Percentiles rank a stretch among this genome's conserved stretches.
phyloP scores from a whole-genome alignment of 2,329 filamentous ascomycete species.

The Lachnellula hyalina region DNA sequence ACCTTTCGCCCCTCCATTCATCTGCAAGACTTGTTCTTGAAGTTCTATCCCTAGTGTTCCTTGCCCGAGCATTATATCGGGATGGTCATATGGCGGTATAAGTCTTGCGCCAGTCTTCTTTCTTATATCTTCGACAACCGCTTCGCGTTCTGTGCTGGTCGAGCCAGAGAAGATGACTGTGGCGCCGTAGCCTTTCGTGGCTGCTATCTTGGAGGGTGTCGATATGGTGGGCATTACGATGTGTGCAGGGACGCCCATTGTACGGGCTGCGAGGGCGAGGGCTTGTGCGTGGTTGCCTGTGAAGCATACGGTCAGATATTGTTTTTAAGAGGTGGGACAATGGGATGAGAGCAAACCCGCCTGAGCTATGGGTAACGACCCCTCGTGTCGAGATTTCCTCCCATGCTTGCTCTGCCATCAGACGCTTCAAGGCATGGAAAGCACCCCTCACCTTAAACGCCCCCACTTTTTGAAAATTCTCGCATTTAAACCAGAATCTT shows the following conservation, averaged over 20 bases:
- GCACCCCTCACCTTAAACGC: constrained; percentile 91
- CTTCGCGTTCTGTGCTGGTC: constrained; percentile 76
- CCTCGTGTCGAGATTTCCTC: constrained; percentile 52
- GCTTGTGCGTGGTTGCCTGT: constrained; percentile 93
- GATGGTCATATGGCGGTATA: constrained; percentile 88
- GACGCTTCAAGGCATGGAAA: constrained; percentile 73
- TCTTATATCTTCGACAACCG: constrained; percentile 64
- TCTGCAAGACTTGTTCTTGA: constrained; percentile 61
- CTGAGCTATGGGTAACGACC: constrained; percentile 85
- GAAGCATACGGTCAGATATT: background rate
- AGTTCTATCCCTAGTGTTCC: constrained; percentile 86
- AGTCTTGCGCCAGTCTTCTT: constrained; percentile 68
- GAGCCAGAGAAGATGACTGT: constrained; percentile 75
- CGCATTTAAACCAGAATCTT: constrained; percentile 88
- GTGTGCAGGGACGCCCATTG: constrained; percentile 69
- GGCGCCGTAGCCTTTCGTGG: constrained; percentile 72
- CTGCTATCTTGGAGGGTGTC: constrained; percentile 80
- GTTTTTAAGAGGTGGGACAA: background rate
- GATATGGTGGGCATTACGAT: constrained; percentile 92
- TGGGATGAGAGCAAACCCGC: constrained; percentile 40
- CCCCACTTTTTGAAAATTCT: constrained; percentile 85
- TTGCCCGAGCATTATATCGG: constrained; percentile 86
- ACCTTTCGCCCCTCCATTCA: constrained; percentile 38
- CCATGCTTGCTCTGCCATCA: constrained; percentile 59
- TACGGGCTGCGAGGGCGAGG: constrained; percentile 74